Conservation (phyloP, 2,329 filamentous ascomycete species). For the Bretziella fagacearum region DNA sequence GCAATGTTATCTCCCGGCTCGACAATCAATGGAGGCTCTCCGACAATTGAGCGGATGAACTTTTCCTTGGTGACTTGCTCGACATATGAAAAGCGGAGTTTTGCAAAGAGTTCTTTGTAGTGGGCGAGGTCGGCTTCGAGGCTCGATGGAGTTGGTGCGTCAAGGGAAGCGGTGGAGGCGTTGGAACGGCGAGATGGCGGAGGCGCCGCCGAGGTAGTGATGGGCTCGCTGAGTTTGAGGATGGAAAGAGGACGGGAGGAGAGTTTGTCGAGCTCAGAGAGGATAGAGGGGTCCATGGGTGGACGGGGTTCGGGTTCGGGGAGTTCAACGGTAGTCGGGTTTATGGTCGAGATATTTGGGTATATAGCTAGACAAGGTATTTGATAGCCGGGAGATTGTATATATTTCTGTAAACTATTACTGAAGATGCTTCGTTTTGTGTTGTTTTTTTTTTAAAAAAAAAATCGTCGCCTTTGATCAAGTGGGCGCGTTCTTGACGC, state of each 20-base stretch:
- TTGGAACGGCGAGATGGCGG: conserved; percentile 44
- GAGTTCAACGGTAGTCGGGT: background rate
- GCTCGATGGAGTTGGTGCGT: conserved; percentile 54
- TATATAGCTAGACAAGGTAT: too few species aligned
- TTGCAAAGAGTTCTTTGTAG: conserved; percentile 90
- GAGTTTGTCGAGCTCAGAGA: conserved; percentile 35
- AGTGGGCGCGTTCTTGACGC: too few species aligned
- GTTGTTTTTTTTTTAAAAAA: too few species aligned
- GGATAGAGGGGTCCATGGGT: conserved; percentile 24
- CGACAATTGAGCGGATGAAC: conserved; percentile 82
- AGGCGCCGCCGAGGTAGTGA: conserved; percentile 35
- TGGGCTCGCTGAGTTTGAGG: conserved; percentile 58
- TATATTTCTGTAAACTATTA: too few species aligned
- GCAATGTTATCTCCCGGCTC: conserved; percentile 66
- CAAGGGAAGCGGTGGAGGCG: conserved; percentile 45
- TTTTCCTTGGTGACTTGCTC: conserved; percentile 98
- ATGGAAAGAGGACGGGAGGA: conserved; percentile 49
- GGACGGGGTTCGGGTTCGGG: conserved; percentile 5
- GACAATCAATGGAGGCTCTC: conserved; percentile 74
- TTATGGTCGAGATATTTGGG: conserved; percentile 7
- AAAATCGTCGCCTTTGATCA: too few species aligned
- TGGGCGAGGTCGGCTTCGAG: conserved; percentile 72
- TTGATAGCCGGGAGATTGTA: too few species aligned
- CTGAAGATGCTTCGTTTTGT: too few species aligned
- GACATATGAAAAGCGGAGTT: conserved; percentile 90